A percentile compares a stretch with the other conserved stretches of the same genome.
phyloP scores from a whole-genome alignment of 1,284 basidiomycete species.

The Irpex sp. region DNA sequence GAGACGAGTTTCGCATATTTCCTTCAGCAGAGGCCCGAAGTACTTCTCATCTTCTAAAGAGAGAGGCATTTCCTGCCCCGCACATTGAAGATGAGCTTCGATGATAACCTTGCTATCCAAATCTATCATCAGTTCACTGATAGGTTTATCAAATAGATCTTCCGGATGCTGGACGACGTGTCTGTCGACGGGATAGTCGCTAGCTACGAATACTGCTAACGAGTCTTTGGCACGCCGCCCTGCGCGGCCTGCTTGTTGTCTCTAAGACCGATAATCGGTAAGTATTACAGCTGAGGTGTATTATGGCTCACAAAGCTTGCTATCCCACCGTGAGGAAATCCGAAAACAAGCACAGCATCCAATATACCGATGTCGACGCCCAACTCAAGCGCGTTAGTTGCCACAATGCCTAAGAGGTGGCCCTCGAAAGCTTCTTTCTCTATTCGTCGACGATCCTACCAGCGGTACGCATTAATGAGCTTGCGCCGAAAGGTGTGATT shows the following conservation, averaged over 20 bases:
- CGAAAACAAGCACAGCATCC: slow-evolving; percentile 88
- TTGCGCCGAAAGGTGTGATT: not conserved
- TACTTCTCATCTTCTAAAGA: slow-evolving; percentile 63
- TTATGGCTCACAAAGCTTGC: slow-evolving; percentile 64
- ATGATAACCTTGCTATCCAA: slow-evolving; percentile 74
- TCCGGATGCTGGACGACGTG: slow-evolving; percentile 75
- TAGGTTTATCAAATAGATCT: slow-evolving; percentile 61
- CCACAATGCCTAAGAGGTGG: slow-evolving; percentile 80
- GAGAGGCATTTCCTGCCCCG: slow-evolving; percentile 84
- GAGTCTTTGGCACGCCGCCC: slow-evolving; percentile 83
- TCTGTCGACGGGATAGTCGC: slow-evolving; percentile 72
- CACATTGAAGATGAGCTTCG: slow-evolving; percentile 87
- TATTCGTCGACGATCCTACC: slow-evolving; percentile 77
- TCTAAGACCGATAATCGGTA: slow-evolving; percentile 31
- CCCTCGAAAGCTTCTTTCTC: slow-evolving; percentile 88
- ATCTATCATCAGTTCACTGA: slow-evolving; percentile 70
- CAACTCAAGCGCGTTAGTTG: slow-evolving; percentile 88
- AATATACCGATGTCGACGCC: slow-evolving; percentile 89
- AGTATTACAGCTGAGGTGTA: not conserved
- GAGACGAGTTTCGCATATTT: slow-evolving; percentile 54
- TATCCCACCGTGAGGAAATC: slow-evolving; percentile 72
- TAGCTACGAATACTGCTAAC: slow-evolving; percentile 76
- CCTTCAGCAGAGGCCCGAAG: slow-evolving; percentile 64
- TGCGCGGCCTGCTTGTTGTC: slow-evolving; percentile 88
- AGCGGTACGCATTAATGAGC: not conserved